Evolutionary conservation across 208 protist genomes (phyloP), one percentile per base, ranked within the genome.

Genomic region (Wallacemonas sp.): DNA sequence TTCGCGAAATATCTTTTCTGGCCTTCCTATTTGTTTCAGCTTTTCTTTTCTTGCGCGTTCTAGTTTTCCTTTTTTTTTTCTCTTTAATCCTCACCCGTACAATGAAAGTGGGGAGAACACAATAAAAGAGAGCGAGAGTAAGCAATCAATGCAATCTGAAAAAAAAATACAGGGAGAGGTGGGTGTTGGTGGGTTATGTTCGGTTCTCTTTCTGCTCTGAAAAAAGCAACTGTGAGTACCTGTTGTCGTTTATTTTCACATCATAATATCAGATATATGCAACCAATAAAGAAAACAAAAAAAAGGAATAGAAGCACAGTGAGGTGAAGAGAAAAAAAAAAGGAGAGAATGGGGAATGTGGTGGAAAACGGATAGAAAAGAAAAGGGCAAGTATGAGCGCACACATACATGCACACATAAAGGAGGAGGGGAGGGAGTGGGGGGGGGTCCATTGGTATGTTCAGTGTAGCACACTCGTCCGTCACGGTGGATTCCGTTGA

Each of bases 291-390:
- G 62, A 66, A 38, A 6, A 66, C 39, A 53, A 42, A 21, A 44
- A 39, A 22, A 15, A 66, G 27, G 31, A 56, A 53, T 19, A 8
- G 41, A 61, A 55, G n/a, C 49, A 38, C 42, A 74, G 36, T 56
- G 56, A 62, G 21, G 61, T 39, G 61, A 68, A 62, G 54, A 44
- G 58, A 74, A 54, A 68, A 45, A 74, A 49, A 56, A 44, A 38
- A 39, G 51, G 15, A 31, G 17, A 14, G 9, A 14, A 49, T n/a
- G n/a, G n/a, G n/a, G n/a, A n/a, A n/a, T n/a, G n/a, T n/a, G n/a
- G n/a, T 55, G 0, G 12, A 58, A 38, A 14, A 54, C 27, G 41
- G 22, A 70, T 22, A 36, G 33, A 49, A 24, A n/a, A 49, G n/a
- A n/a, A n/a, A n/a, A n/a, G n/a, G n/a, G n/a, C n/a, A n/a, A n/a